phyloP scores from a whole-genome alignment of 2,329 filamentous ascomycete species.

The Thermothelomyces thermophilus region DNA sequence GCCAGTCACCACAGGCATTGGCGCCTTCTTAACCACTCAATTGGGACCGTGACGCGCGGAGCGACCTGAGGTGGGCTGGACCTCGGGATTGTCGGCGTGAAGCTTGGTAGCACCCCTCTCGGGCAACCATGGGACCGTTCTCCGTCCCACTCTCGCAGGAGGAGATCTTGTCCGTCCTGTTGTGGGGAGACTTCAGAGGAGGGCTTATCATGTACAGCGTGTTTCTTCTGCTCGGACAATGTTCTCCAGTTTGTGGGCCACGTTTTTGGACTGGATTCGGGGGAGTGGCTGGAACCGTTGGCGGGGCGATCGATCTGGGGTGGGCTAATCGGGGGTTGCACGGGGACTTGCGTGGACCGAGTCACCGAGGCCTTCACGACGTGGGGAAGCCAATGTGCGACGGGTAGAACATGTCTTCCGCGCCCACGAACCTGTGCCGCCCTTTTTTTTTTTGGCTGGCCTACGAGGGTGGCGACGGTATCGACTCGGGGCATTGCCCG shows the following conservation, averaged over 20 bases:
- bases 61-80: neutral
- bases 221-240: constrained; percentile 3
- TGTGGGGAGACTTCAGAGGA: neutral
- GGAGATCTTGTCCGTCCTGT: neutral
- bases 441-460: neutral
- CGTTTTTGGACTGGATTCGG: constrained; percentile 6
- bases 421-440: neutral
- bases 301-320: constrained; percentile 2
- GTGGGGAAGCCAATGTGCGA: constrained; percentile 10
- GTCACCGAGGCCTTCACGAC: constrained; percentile 2
- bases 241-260: neutral
- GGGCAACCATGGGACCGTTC: constrained; percentile 13
- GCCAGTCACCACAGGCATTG: neutral
- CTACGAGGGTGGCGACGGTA: constrained; percentile 7
- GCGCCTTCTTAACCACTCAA: constrained; percentile 17
- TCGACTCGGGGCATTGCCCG: constrained; percentile 1
- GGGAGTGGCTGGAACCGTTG: constrained; percentile 10
- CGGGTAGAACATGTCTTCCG: constrained; percentile 17
- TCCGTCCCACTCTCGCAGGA: neutral
- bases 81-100: constrained; percentile 2
- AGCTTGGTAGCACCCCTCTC: neutral
- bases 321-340: neutral
- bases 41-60: constrained; percentile 19
- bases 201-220: neutral
- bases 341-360: neutral